A percentile compares a stretch with the other conserved stretches of the same genome.
phyloP scores from a whole-genome alignment of 2,329 filamentous ascomycete species.

The Botrytis elliptica region DNA sequence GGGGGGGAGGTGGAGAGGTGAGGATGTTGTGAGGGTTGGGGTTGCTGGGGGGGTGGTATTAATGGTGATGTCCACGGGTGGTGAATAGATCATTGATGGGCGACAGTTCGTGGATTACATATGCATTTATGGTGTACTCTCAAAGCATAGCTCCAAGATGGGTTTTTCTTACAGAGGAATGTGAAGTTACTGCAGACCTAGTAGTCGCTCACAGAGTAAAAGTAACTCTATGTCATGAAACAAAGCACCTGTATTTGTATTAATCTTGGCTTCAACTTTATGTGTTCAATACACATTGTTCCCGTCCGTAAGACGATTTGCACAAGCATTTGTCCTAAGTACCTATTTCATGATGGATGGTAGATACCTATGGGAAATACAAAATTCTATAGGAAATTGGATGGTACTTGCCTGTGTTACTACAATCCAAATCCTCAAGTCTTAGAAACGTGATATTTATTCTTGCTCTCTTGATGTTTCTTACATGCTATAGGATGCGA shows the following conservation, averaged over 20 bases:
- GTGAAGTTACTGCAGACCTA: not conserved
- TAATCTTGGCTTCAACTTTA: not conserved
- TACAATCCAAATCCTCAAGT: not conserved
- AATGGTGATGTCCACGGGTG: too few relatives aligned
- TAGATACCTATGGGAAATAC: not conserved
- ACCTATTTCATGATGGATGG: not conserved
- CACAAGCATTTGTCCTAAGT: too few relatives aligned
- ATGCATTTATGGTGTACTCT: not conserved
- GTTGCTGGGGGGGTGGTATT: not conserved
- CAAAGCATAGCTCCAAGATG: too few relatives aligned
- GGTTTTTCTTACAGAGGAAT: not conserved
- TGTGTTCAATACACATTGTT: not conserved
- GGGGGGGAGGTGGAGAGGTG: conserved; percentile 51
- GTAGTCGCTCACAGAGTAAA: not conserved
- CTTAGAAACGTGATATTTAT: rapidly evolving
- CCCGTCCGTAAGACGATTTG: not conserved
- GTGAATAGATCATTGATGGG: not conserved
- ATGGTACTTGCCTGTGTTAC: not conserved
- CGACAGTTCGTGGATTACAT: not conserved
- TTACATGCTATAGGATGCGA: rapidly evolving
- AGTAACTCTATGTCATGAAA: not conserved
- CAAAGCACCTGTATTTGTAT: not conserved
- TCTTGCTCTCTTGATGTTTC: not conserved
- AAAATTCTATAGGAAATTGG: not conserved
- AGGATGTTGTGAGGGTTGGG: too few relatives aligned